phyloP scores from a whole-genome alignment of 805 yeast species.

The Yamadazyma ubonensis region DNA sequence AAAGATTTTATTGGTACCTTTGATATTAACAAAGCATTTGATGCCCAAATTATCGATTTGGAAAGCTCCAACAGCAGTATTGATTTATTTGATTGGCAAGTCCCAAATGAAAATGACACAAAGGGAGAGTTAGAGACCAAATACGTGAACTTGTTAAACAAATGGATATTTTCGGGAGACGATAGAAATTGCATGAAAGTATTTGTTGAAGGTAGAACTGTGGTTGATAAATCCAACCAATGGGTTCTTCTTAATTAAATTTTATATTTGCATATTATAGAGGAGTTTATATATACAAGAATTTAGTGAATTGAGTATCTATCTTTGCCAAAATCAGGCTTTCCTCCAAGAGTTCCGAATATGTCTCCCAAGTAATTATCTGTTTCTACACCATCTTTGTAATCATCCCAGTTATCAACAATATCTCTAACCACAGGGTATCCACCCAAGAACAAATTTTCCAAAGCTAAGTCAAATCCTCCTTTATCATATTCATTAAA shows the following conservation, averaged over 20 bases:
- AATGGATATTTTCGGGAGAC: slow-evolving; percentile 94
- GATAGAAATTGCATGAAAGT: slow-evolving; percentile 82
- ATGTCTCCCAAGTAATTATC: slow-evolving; percentile 62
- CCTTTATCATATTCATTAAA: slow-evolving; percentile 52
- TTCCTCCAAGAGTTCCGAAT: slow-evolving; percentile 52
- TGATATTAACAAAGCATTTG: slow-evolving; percentile 76
- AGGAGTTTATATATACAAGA: not conserved
- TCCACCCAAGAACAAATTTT: slow-evolving; percentile 54
- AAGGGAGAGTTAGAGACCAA: slow-evolving; percentile 20
- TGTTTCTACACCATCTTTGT: slow-evolving; percentile 31
- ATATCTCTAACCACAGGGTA: slow-evolving; percentile 55
- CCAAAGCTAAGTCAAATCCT: slow-evolving; percentile 48
- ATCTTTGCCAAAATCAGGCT: slow-evolving; percentile 37
- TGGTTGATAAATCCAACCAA: slow-evolving; percentile 39
- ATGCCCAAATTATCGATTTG: slow-evolving; percentile 75
- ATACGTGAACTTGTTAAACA: slow-evolving; percentile 62
- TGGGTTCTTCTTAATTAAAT: slow-evolving; percentile 11
- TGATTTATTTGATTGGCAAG: slow-evolving; percentile 76
- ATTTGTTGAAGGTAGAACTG: slow-evolving; percentile 77
- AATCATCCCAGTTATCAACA: slow-evolving; percentile 46
- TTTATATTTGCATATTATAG: no score
- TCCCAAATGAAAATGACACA: slow-evolving; percentile 30
- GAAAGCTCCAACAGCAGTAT: slow-evolving; percentile 53
- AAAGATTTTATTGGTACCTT: slow-evolving; percentile 65
- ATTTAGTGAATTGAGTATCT: slow-evolving; percentile 10